Conservation (phyloP, 306 rosid genomes). For the Alnus rubra region DNA sequence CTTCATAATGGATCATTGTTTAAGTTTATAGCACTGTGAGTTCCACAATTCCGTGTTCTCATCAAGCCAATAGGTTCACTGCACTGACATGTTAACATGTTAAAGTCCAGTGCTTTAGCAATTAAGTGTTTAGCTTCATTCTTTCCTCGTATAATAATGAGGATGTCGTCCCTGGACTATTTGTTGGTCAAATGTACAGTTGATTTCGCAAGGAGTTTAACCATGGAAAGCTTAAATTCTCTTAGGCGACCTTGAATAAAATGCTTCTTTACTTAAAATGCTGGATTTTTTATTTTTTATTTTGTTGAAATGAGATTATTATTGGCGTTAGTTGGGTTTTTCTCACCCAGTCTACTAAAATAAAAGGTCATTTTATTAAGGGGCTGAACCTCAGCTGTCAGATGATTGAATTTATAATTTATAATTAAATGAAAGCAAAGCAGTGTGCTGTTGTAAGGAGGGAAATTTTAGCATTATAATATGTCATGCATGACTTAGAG, state of each 20-base stretch:
- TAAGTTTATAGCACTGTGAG: constrained; percentile 5
- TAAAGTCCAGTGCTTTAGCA: neutral
- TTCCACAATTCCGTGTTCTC: neutral
- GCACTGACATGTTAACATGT: neutral
- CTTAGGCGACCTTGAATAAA: neutral
- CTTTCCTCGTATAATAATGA: neutral
- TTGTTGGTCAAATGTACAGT: neutral
- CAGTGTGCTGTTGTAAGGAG: neutral
- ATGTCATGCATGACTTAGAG: neutral
- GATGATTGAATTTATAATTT: neutral
- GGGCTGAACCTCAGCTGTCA: neutral
- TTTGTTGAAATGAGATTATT: neutral
- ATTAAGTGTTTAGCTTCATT: neutral
- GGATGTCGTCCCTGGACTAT: neutral
- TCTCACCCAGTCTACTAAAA: neutral
- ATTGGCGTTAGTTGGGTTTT: neutral
- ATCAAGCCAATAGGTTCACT: neutral
- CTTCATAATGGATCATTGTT: neutral
- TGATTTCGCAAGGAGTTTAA: neutral
- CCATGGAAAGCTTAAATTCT: neutral
- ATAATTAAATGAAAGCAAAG: neutral
- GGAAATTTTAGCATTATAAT: neutral
- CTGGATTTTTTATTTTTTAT: neutral
- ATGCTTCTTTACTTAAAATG: neutral
- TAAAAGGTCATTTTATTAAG: neutral